Conservation (phyloP, 108 stramenopile species). For the Discostella pseudostelligera region DNA sequence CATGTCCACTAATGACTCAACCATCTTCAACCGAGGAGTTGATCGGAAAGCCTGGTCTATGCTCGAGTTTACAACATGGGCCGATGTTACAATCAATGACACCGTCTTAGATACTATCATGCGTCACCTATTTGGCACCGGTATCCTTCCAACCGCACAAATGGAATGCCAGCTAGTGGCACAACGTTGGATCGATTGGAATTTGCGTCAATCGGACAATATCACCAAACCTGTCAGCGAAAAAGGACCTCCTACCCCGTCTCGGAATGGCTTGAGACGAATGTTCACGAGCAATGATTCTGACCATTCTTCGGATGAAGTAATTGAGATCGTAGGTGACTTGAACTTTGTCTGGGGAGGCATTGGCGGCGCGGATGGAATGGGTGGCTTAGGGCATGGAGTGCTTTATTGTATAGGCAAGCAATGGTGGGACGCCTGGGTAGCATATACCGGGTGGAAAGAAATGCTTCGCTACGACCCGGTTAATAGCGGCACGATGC, state of each 20-base stretch:
- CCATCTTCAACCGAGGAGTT: neutral
- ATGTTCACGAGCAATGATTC: slow-evolving; percentile 19
- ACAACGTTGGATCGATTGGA: slow-evolving; percentile 72
- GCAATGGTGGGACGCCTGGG: slow-evolving; percentile 83
- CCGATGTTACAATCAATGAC: slow-evolving; percentile 62
- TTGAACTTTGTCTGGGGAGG: slow-evolving; percentile 62
- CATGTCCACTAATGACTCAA: neutral
- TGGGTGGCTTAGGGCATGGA: slow-evolving; percentile 75
- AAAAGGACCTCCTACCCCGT: neutral
- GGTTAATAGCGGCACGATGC: neutral
- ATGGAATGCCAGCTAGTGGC: slow-evolving; percentile 63
- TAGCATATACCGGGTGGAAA: slow-evolving; percentile 68
- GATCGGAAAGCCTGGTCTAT: slow-evolving; percentile 43
- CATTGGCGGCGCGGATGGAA: slow-evolving; percentile 75
- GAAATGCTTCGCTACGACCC: slow-evolving; percentile 32
- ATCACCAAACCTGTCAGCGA: neutral
- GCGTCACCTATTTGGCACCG: slow-evolving; percentile 62
- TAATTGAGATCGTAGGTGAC: neutral
- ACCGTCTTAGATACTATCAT: slow-evolving; percentile 56
- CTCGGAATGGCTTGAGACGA: slow-evolving; percentile 21
- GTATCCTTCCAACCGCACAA: slow-evolving; percentile 57
- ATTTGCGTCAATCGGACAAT: slow-evolving; percentile 33
- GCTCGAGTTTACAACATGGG: slow-evolving; percentile 48
- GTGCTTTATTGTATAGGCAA: slow-evolving; percentile 78
- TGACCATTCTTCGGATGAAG: slow-evolving; percentile 11